These are phyloP conservation scores for Solanum chmielewskii DNA, from an alignment of 257 asterid genomes.

Conservation along the genomic window DNA sequence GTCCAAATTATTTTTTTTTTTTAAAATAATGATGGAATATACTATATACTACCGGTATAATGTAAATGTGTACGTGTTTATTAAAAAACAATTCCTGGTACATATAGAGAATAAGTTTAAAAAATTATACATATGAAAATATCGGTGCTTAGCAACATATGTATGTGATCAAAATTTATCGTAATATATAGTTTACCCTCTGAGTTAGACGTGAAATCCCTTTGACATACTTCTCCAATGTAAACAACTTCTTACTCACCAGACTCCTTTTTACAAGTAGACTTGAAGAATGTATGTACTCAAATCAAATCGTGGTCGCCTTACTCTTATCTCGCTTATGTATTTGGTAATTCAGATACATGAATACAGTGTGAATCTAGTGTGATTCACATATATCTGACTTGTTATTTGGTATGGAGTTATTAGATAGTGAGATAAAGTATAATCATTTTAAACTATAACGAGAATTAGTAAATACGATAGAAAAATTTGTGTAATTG, in stretches of 20 bases:
- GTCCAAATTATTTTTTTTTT: no score
- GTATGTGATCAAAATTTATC: neutral
- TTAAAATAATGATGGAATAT: neutral
- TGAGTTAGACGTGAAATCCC: neutral
- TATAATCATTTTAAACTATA: no score
- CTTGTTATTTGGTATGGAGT: no score
- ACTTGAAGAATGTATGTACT: no score
- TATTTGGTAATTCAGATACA: neutral
- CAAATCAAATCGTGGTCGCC: no score
- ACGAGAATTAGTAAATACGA: no score
- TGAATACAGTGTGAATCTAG: no score
- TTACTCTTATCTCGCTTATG: neutral
- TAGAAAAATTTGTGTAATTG: no score
- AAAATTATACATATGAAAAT: neutral
- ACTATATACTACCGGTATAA: neutral
- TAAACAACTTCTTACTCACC: neutral
- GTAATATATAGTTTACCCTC: neutral
- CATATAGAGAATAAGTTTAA: neutral
- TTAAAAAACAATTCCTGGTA: neutral
- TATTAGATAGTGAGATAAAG: neutral
- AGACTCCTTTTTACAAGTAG: neutral
- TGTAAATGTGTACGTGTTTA: neutral
- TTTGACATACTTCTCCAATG: neutral
- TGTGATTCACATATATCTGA: neutral
- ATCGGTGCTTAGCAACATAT: neutral